Percentiles rank a stretch among this genome's conserved stretches.
Evolutionary conservation across 192 early-diverging fungal species (phyloP).

Genomic region (Piromyces finnis): DNA sequence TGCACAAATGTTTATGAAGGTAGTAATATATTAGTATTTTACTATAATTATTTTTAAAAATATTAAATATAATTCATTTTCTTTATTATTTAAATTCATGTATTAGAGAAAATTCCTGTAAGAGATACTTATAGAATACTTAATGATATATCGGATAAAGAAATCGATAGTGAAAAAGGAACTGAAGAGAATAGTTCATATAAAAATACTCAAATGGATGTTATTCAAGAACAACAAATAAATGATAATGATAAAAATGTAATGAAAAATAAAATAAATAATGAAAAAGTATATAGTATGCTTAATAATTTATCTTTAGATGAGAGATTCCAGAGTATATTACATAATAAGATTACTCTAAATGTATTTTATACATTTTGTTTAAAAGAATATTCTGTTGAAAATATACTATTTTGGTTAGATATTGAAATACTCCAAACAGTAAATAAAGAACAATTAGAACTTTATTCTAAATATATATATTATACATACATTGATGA

Average conservation of each 20-base stretch:
- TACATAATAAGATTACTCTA: slow-evolving; percentile 19
- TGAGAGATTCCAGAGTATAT: slow-evolving; percentile 12
- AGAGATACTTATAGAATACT: slow-evolving; percentile 2
- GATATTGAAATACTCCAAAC: slow-evolving; percentile 62
- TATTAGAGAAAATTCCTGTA: neutral
- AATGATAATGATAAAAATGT: neutral
- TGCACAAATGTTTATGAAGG: slow-evolving; percentile 19
- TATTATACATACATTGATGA: slow-evolving; percentile 56
- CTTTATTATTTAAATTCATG: no score
- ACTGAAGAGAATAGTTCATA: no score
- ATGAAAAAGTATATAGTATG: neutral
- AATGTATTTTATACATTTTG: slow-evolving; percentile 34
- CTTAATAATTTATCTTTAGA: slow-evolving; percentile 12
- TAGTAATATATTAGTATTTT: slow-evolving; percentile 8
- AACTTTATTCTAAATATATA: slow-evolving; percentile 30
- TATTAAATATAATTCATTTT: no score
- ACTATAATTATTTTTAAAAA: no score
- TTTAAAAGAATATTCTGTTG: slow-evolving; percentile 54
- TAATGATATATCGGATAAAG: neutral
- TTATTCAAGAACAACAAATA: no score
- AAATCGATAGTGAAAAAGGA: neutral
- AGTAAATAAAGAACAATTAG: neutral
- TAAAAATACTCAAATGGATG: no score
- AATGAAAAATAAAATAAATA: neutral
- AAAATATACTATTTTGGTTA: slow-evolving; percentile 65